Base-by-base conservation (phyloP, 2,329 filamentous ascomycete species). In the Alternaria arborescens region DNA sequence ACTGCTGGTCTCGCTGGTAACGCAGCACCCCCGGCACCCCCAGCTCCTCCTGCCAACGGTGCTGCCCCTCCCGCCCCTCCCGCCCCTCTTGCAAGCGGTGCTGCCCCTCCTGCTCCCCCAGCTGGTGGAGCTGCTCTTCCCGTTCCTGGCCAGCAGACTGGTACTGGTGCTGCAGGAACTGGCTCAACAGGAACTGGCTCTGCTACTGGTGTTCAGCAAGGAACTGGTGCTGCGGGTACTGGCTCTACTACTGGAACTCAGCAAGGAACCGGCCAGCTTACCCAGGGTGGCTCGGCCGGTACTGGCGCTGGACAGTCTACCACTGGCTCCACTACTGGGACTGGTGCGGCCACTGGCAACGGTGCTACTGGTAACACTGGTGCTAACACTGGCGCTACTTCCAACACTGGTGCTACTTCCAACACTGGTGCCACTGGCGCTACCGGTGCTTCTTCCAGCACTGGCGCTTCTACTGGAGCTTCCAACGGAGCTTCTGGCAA, bases 351-450 rank as follows among this genome's bases (percentile, higher is more conserved):
- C 0, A 20, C 46, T 34, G 41, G 42, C 11, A 38, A 20, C 32
- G 57, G 38, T 32, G 43, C 42, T 44, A 38, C 50, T 24, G 32
- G 51, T 30, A 44, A 32, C 10, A 42, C 47, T 22, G 42, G 48
- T 11, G 40, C 58, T 10, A 62, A 58, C 7, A 43, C 26, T 20
- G 52, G 26, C 28, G 61, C 54, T 28, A 14, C 30, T 26, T 12
- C 41, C 16, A 32, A 20, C 18, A 24, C 18, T 11, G 44, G 32
- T 32, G 16, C 28, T 14, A 18, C 30, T 26, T 12, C 41, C 16
- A 32, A 20, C 18, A 24, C 18, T 11, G 44, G 32, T 32, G 16
- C 28, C 10, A 18, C 47, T 18, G 32, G 32, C 14, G 32, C 32
- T 16, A 32, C 18, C n/a, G 11, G 44, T 47, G 44, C 44, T 32